These are phyloP conservation scores for Heterobasidion occidentale DNA, from an alignment of 1,284 basidiomycete genomes.

Conservation along the genomic window DNA sequence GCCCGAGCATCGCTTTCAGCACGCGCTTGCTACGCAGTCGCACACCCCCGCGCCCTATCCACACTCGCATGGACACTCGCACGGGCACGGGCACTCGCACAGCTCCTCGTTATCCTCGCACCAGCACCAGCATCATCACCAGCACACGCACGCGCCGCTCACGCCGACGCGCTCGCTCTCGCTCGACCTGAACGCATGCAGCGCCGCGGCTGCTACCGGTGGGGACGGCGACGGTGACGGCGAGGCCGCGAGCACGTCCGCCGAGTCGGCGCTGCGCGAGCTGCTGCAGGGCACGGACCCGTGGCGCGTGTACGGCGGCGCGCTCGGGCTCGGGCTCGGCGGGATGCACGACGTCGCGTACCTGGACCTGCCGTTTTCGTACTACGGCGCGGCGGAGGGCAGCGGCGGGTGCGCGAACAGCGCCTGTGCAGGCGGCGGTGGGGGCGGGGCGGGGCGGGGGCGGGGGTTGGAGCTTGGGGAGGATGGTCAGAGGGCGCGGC, in stretches of 20 bases:
- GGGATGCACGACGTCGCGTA: slow-evolving; percentile 47
- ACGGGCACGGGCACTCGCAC: not conserved
- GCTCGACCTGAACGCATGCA: slow-evolving; percentile 1
- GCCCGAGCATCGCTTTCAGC: slow-evolving; percentile 31
- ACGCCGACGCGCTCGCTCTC: slow-evolving; percentile 20
- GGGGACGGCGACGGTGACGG: not conserved
- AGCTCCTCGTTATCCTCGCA: not conserved
- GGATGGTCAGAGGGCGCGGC: slow-evolving; percentile 21
- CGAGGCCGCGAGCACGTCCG: slow-evolving; percentile 1
- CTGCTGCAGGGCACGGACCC: slow-evolving; percentile 10
- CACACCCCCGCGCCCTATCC: not conserved
- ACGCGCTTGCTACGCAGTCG: not conserved
- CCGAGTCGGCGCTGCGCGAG: slow-evolving; percentile 13
- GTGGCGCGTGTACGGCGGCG: not conserved
- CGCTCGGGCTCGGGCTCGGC: not conserved
- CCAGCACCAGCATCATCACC: slow-evolving; percentile 10
- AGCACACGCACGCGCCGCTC: slow-evolving; percentile 22
- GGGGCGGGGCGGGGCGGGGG: too few species aligned
- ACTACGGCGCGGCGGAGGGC: slow-evolving; percentile 28
- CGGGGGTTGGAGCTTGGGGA: too few species aligned
- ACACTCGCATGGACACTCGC: not conserved
- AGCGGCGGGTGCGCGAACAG: not conserved
- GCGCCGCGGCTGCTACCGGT: slow-evolving; percentile 1
- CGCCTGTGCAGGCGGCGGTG: slow-evolving; percentile 21
- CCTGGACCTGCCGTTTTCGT: slow-evolving; percentile 57